Evolutionary conservation across 331 rosid species (phyloP), one percentile per base, ranked within the genome.

Genomic region (Cydonia oblonga): DNA sequence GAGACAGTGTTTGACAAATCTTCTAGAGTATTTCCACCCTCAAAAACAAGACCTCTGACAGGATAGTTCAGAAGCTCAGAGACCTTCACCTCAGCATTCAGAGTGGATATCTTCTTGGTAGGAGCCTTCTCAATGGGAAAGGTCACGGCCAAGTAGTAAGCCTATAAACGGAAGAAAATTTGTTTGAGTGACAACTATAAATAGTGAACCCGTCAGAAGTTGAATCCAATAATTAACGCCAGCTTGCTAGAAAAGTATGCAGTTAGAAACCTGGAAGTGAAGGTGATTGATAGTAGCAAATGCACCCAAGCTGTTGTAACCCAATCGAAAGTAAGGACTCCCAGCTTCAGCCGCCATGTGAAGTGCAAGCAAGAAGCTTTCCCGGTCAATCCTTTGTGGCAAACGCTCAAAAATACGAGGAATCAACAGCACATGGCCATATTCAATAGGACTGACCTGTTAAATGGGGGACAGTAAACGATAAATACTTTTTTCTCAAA

Each of bases 371-470:
- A 86, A 76, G 78, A 91, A 78, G 96, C 93, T 91, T 32, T 89
- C 85, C 0, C 69, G 84, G 76, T 95, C 97, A 70, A 95, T 95
- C 96, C 89, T 87, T 79, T 95, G 99, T 0, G 97, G 99, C 84
- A 91, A 74, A 77, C 89, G 69, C 81, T 95, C 93, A 1, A 88
- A 75, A 74, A 89, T 75, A 57, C 83, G 93, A 5, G 99, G 99
- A 73, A 95, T 91, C 86, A 95, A 84, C 68, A 95, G 82, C 75
- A 95, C 99, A 71, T 95, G 99, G 38, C 99, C 99, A 62, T 91
- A 95, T 74, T 95, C 97, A 76, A 95, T 95, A 8, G 99, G 99
- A 85, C 99, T 95, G 29, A 95, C 99, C 99, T 95, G 93, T 89
- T 81, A 54, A 62, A 75, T 73, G 53, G 60, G 15, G 53, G 32